Conservation (phyloP, 1,284 basidiomycete genomes). For the Trametes hirsuta region DNA sequence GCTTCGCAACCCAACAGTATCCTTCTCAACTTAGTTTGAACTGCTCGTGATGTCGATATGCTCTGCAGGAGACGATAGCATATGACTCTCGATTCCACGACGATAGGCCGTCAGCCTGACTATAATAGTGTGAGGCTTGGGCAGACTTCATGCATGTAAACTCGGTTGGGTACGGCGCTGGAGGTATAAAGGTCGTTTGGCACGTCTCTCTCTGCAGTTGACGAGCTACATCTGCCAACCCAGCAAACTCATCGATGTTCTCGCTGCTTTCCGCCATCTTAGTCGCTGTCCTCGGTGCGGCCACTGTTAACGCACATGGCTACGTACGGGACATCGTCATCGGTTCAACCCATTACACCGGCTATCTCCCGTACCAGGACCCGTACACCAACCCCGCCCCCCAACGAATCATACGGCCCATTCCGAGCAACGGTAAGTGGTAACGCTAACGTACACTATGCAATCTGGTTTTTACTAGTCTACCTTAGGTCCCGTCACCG, state of each 20-base stretch:
- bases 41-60: too few relatives aligned
- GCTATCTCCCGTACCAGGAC: conserved; percentile 43
- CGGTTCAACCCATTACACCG: conserved; percentile 36
- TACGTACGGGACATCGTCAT: conserved; percentile 41
- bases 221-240: too few relatives aligned
- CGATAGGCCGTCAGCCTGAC: too few relatives aligned
- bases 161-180: too few relatives aligned
- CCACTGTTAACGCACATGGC: conserved; percentile 34
- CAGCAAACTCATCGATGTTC: conserved; percentile 2
- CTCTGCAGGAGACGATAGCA: too few relatives aligned
- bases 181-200: too few relatives aligned
- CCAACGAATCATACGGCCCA: conserved; percentile 48
- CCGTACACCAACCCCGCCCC: conserved; percentile 43
- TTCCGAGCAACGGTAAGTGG: conserved; percentile 47
- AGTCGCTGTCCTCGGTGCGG: conserved; percentile 2
- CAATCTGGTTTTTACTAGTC: conserved; percentile 34
- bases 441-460: neutral
- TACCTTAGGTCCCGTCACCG: conserved; percentile 29
- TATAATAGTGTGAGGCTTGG: too few relatives aligned
- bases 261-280: conserved; percentile 2
- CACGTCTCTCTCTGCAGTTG: too few relatives aligned
- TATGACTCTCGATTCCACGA: too few relatives aligned
- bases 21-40: too few relatives aligned
- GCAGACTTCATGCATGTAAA: too few relatives aligned
- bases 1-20: neutral